Evolutionary conservation across 768 basidiomycete genomes (phyloP), one percentile per base, ranked within the genome.

Genomic region (Agrocybe pediades): DNA sequence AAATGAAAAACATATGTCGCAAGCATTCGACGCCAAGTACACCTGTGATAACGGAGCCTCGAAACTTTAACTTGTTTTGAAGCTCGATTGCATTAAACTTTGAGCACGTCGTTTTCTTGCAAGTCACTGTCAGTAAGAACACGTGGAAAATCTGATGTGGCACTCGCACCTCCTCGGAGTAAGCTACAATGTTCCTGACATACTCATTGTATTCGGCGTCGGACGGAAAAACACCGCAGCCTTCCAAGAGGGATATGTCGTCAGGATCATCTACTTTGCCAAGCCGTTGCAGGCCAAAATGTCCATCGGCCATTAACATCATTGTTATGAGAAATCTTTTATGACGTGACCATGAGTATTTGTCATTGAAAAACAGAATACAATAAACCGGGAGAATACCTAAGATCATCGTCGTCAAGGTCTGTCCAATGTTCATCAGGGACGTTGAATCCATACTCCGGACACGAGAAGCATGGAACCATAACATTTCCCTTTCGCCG

Each of bases 231-330:
- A 62, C 66, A 6, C 49, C 65, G 24, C 55, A 43, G 11, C 68
- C 69, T 6, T 60, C 53, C 42, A 63, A 64, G 19, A 71, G 45
- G 5, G 70, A 53, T 0, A 64, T 51, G 53, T 71, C 67, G 49
- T 69, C 62, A 0, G 65, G 68, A 51, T 71, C 65, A 19, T 65
- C 57, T 5, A 58, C 57, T 48, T 68, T 70, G 29, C 54, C 43
- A 44, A 68, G 64, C 2, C 62, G 49, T 36, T 64, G 64, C 0
- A 67, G 62, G 5, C 57, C 56, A 53, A 61, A 66, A 48, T 68
- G 65, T 26, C 69, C 69, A 52, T 70, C 69, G 0, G 53, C 51
- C n/a, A n/a, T n/a, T n/a, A n/a, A n/a, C n/a, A n/a, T n/a, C n/a
- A n/a, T n/a, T 0, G 66, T 64, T 6, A 71, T 46, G 27, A 66